phyloP scores from a whole-genome alignment of 2,329 filamentous ascomycete genomes.

The Xylariaceae sp. region DNA sequence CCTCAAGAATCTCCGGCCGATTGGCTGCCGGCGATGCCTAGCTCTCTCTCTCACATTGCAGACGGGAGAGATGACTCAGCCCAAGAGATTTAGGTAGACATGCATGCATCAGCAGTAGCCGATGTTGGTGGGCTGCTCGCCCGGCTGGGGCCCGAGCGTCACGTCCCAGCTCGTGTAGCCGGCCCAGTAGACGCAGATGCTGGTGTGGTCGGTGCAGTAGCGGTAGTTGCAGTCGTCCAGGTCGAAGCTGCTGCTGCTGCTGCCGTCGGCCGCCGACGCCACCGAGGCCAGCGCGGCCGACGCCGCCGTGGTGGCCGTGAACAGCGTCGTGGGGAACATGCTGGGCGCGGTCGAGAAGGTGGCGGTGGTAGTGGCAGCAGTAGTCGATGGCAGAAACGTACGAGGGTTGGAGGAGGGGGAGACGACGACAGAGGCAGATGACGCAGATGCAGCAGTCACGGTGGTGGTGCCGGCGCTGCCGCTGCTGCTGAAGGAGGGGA shows the following conservation, averaged over 20 bases:
- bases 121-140: conserved; percentile 15
- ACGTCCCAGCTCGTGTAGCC: conserved; percentile 22
- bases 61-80: no score
- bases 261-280: neutral
- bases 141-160: conserved; percentile 18
- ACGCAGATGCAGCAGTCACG: no score
- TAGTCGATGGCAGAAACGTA: no score
- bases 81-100: no score
- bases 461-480: neutral
- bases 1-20: no score
- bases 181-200: conserved; percentile 23
- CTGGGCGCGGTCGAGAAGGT: conserved; percentile 1
- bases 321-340: conserved; percentile 1
- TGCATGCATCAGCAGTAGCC: conserved; percentile 16
- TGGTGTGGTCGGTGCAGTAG: conserved; percentile 17
- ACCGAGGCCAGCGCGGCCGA: neutral
- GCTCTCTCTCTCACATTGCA: no score
- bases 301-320: conserved; percentile 1
- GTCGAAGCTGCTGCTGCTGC: conserved; percentile 3
- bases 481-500: no score
- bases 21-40: no score
- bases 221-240: conserved; percentile 15
- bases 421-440: no score
- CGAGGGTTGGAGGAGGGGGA: no score
- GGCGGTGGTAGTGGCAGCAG: neutral